Evolutionary conservation across 805 yeast species (phyloP).

Genomic region (Starmera pachycereana): DNA sequence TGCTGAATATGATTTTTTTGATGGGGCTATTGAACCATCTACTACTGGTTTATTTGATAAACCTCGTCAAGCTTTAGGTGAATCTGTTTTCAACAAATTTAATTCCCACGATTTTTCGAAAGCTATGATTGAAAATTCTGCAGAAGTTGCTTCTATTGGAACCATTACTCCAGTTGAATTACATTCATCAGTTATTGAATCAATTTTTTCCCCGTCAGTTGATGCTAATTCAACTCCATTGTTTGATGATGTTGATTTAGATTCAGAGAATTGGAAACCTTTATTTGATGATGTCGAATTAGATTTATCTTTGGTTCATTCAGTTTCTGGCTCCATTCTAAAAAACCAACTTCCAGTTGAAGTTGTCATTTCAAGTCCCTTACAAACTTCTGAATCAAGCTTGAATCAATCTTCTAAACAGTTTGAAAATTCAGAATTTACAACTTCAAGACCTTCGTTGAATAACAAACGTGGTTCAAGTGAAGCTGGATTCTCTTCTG

Average conservation of each 20-base stretch:
- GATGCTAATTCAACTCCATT: conserved; percentile 51
- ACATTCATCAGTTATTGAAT: conserved; percentile 57
- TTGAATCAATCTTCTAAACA: conserved; percentile 1
- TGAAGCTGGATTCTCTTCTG: conserved; percentile 13
- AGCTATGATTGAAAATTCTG: conserved; percentile 12
- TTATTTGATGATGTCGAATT: conserved; percentile 35
- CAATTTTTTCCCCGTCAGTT: conserved; percentile 25
- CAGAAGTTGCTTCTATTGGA: conserved; percentile 18
- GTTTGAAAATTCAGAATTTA: conserved; percentile 2
- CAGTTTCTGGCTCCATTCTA: neutral
- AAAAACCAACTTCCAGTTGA: conserved; percentile 21
- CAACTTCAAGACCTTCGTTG: conserved; percentile 1
- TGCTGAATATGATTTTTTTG: conserved; percentile 18
- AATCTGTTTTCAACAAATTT: conserved; percentile 18
- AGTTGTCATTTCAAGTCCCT: conserved; percentile 14
- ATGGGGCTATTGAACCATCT: conserved; percentile 10
- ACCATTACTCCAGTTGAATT: conserved; percentile 41
- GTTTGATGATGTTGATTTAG: conserved; percentile 30
- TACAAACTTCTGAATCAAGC: neutral
- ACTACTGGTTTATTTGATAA: conserved; percentile 2
- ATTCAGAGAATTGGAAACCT: conserved; percentile 49
- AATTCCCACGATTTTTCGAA: conserved; percentile 11
- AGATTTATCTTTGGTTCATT: conserved; percentile 3
- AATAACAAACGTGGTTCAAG: conserved; percentile 13
- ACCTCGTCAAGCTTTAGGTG: conserved; percentile 20